These are phyloP conservation scores for Salpingoeca rosetta DNA, from an alignment of 78 protist genomes.

Conservation along the genomic window DNA sequence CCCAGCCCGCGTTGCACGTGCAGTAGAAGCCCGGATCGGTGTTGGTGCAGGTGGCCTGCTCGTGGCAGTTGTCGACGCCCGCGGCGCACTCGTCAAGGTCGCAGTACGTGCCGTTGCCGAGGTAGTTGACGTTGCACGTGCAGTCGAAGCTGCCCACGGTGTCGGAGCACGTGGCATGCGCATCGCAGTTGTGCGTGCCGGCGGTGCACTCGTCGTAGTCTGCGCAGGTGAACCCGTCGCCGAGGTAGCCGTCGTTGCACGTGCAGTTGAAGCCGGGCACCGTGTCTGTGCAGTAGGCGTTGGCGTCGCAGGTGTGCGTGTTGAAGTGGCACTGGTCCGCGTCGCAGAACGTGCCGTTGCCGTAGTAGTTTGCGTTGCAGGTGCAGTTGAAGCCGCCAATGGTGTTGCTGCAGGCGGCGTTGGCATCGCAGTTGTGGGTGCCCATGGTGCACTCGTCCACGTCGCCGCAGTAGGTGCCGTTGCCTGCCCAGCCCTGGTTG, in stretches of 20 bases:
- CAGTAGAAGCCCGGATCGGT: constrained; percentile 7
- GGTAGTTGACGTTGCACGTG: not conserved
- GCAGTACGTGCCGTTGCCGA: constrained; percentile 17
- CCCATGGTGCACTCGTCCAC: constrained; percentile 1
- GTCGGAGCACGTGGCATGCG: constrained; percentile 13
- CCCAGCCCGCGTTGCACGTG: too few species aligned
- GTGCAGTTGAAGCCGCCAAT: not conserved
- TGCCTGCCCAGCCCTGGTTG: not conserved
- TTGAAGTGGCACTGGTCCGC: constrained; percentile 3
- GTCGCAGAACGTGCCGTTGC: not conserved
- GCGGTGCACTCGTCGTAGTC: constrained; percentile 21
- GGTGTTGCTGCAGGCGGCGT: not conserved
- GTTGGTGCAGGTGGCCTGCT: constrained; percentile 15
- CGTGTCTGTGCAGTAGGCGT: constrained; percentile 3
- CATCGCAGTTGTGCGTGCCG: constrained; percentile 17
- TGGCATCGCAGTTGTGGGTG: not conserved
- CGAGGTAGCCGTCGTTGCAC: not conserved
- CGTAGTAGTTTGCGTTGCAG: not conserved
- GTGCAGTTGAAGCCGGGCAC: not conserved
- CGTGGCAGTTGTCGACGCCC: constrained; percentile 14
- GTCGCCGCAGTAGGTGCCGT: not conserved
- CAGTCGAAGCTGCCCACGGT: constrained; percentile 13
- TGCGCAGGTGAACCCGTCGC: constrained; percentile 16
- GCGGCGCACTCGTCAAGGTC: constrained; percentile 23
- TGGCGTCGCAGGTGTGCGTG: not conserved